Conservation (phyloP, 805 yeast species). For the Lipomyces spencermartinsiae region DNA sequence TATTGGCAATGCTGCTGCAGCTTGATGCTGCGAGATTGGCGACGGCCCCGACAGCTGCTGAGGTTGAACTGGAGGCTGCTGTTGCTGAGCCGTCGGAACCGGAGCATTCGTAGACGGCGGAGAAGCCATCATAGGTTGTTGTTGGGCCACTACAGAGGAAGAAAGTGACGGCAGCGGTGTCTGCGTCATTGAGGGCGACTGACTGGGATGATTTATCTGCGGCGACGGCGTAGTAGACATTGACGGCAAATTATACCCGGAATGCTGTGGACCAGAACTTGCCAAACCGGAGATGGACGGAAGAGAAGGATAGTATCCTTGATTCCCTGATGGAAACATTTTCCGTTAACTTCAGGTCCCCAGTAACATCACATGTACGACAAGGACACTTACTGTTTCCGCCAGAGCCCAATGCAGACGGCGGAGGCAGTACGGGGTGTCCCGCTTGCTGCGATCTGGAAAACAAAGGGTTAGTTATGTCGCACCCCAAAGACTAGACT, state of each 20-base stretch:
- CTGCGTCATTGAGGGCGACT: conserved; percentile 33
- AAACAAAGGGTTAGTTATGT: conserved; percentile 3
- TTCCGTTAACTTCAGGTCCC: not conserved
- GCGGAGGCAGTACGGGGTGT: conserved; percentile 48
- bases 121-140: conserved; percentile 40
- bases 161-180: conserved; percentile 29
- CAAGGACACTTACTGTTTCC: conserved; percentile 23
- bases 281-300: conserved; percentile 44
- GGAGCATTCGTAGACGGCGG: conserved; percentile 38
- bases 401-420: conserved; percentile 41
- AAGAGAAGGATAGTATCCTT: conserved; percentile 42
- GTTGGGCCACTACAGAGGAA: conserved; percentile 43
- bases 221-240: conserved; percentile 43
- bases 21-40: conserved; percentile 10
- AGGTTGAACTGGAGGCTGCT: conserved; percentile 19
- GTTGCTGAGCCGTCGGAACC: conserved; percentile 19
- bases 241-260: conserved; percentile 34
- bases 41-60: conserved; percentile 35
- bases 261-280: conserved; percentile 34
- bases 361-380: not conserved
- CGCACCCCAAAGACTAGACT: not conserved
- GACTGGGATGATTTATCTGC: conserved; percentile 40
- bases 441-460: conserved; percentile 41
- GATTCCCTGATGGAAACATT: conserved; percentile 26
- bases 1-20: not conserved